Percentiles rank a stretch among this genome's conserved stretches.
These are phyloP conservation scores for Petunia axillaris DNA, from an alignment of 257 asterid species.

Conservation along the genomic window DNA sequence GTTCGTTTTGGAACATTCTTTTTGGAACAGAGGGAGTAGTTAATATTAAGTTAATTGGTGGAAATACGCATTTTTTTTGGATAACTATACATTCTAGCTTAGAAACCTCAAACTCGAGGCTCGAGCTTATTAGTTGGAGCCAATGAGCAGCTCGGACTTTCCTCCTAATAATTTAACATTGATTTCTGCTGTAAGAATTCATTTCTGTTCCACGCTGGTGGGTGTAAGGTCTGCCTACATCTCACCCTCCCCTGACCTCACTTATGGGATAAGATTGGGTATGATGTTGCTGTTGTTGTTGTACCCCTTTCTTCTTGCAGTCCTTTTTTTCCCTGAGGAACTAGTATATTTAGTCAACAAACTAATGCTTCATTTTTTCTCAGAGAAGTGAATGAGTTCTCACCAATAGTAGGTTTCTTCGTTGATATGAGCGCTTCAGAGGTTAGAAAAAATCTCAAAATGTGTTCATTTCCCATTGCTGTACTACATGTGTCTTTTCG, in stretches of 20 bases:
- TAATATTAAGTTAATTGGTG: background rate
- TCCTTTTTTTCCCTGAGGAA: background rate
- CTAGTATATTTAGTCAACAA: background rate
- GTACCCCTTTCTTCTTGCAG: background rate
- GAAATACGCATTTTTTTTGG: background rate
- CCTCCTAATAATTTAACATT: background rate
- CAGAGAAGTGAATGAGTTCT: conserved; percentile 81
- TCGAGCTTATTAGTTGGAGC: background rate
- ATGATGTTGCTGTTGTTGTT: background rate
- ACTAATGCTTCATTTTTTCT: conserved; percentile 18
- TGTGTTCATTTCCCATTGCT: conserved; percentile 2
- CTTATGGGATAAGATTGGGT: too few species aligned
- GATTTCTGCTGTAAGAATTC: background rate
- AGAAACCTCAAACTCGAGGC: background rate
- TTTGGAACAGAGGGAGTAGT: too few species aligned
- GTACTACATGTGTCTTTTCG: background rate
- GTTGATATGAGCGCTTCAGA: conserved; percentile 57
- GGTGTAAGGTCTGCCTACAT: too few species aligned
- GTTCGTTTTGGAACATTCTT: too few species aligned
- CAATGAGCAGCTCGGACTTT: background rate
- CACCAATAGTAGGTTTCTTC: conserved; percentile 84
- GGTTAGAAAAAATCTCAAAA: conserved; percentile 41
- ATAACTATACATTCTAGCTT: background rate
- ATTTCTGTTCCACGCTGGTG: background rate
- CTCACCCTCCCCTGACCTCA: too few species aligned